Percentiles rank a stretch among this genome's conserved stretches.
Evolutionary conservation across 768 basidiomycete species (phyloP).

Genomic region (Gautieria morchelliformis): DNA sequence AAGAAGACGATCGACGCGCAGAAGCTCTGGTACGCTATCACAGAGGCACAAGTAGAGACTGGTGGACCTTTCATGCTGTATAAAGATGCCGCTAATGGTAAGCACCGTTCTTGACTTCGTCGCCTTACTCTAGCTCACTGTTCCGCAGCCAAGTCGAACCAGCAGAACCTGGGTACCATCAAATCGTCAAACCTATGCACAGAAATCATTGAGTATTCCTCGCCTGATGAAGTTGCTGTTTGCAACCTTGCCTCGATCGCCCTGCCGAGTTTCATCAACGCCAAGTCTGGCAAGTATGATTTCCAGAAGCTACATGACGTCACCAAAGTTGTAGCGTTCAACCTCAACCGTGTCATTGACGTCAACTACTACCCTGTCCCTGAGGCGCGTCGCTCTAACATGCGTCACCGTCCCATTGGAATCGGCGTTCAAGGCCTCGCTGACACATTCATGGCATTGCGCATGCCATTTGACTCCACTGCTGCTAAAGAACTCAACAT

Average conservation of each 20-base stretch:
- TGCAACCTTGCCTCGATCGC: conserved; percentile 98
- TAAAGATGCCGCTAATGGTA: conserved; percentile 92
- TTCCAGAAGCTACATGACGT: conserved; percentile 95
- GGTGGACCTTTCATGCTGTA: conserved; percentile 99
- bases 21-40: conserved; percentile 96
- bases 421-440: conserved; percentile 97
- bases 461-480: conserved; percentile 88
- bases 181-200: conserved; percentile 99
- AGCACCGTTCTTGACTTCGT: conserved; percentile 18
- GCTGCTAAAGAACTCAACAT: conserved; percentile 83
- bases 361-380: conserved; percentile 92
- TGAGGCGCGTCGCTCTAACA: conserved; percentile 87
- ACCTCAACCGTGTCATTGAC: conserved; percentile 92
- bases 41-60: conserved; percentile 97
- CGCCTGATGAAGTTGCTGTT: conserved; percentile 95
- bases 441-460: conserved; percentile 95
- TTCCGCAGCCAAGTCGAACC: conserved; percentile 83
- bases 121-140: neutral
- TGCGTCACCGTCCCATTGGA: conserved; percentile 95
- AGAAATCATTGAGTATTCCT: conserved; percentile 96
- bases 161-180: conserved; percentile 97
- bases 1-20: conserved; percentile 84
- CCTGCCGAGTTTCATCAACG: conserved; percentile 83
- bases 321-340: conserved; percentile 83
- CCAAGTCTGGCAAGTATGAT: conserved; percentile 50